These are phyloP conservation scores for Collybia sordida DNA, from an alignment of 768 basidiomycete genomes.

Conservation along the genomic window DNA sequence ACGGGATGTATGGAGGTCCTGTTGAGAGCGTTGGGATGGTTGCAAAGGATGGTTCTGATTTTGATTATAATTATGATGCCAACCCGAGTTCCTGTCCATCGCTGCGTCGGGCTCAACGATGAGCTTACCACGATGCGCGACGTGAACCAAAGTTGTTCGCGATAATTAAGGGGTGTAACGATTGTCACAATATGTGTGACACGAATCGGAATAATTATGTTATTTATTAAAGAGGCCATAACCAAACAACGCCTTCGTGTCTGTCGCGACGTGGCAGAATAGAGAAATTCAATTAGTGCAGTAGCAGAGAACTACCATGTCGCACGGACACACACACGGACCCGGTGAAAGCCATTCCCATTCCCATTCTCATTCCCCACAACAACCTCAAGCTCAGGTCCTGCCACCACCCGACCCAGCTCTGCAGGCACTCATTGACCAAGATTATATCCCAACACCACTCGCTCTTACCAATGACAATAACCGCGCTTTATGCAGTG, in stretches of 20 bases:
- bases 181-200: too few species aligned
- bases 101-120: conserved; percentile 6
- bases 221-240: too few species aligned
- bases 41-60: conserved; percentile 16
- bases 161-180: too few species aligned
- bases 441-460: conserved; percentile 60
- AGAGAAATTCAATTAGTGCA: too few species aligned
- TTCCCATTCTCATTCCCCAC: conserved; percentile 36
- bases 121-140: conserved; percentile 11
- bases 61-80: conserved; percentile 24
- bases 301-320: conserved; percentile 43
- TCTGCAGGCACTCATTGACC: conserved; percentile 76
- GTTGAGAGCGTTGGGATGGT: conserved; percentile 16
- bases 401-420: conserved; percentile 63
- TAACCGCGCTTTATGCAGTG: conserved; percentile 56
- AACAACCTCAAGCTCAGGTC: conserved; percentile 41
- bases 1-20: conserved; percentile 14
- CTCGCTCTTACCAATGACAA: conserved; percentile 56
- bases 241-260: too few species aligned
- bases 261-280: too few species aligned
- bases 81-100: conserved; percentile 35
- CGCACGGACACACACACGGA: conserved; percentile 62
- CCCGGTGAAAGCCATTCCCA: conserved; percentile 50
- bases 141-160: neutral
- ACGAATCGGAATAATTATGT: too few species aligned